These are phyloP conservation scores for Cystobasidiaceae sp. DNA, from an alignment of 1,284 basidiomycete species.

Conservation along the genomic window DNA sequence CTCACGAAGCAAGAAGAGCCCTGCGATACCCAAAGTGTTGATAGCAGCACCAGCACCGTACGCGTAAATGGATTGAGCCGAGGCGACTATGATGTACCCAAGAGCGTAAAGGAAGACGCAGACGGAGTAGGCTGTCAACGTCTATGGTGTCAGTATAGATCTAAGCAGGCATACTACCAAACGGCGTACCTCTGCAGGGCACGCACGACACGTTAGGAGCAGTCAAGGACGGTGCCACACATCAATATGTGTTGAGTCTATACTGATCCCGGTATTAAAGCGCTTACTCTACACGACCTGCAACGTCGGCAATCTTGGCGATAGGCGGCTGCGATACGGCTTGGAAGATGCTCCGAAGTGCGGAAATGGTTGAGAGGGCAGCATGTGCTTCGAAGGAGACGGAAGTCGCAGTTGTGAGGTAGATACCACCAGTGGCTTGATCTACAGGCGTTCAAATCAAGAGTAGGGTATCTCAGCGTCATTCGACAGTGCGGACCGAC, in stretches of 20 bases:
- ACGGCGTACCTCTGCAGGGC: too few relatives aligned
- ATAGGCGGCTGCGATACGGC: conserved; percentile 46
- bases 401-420: conserved; percentile 43
- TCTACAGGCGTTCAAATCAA: conserved; percentile 36
- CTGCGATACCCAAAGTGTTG: conserved; percentile 47
- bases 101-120: conserved; percentile 45
- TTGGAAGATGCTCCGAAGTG: conserved; percentile 45
- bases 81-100: conserved; percentile 46
- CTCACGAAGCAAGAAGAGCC: conserved; percentile 32
- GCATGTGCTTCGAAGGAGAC: conserved; percentile 25
- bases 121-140: conserved; percentile 42
- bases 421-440: conserved; percentile 41
- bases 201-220: too few relatives aligned
- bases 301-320: conserved; percentile 46
- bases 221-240: too few relatives aligned
- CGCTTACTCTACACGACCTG: conserved; percentile 44
- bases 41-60: conserved; percentile 46
- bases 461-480: conserved; percentile 11
- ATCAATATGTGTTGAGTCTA: too few relatives aligned
- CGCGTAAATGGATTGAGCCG: conserved; percentile 38
- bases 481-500: too few relatives aligned
- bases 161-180: too few relatives aligned
- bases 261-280: too few relatives aligned
- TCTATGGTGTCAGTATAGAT: too few relatives aligned
- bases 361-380: conserved; percentile 45